Percentiles rank a stretch among this genome's conserved stretches.
These are phyloP conservation scores for Bipolaris victoriae DNA, from an alignment of 2,329 filamentous ascomycete species.

Conservation along the genomic window DNA sequence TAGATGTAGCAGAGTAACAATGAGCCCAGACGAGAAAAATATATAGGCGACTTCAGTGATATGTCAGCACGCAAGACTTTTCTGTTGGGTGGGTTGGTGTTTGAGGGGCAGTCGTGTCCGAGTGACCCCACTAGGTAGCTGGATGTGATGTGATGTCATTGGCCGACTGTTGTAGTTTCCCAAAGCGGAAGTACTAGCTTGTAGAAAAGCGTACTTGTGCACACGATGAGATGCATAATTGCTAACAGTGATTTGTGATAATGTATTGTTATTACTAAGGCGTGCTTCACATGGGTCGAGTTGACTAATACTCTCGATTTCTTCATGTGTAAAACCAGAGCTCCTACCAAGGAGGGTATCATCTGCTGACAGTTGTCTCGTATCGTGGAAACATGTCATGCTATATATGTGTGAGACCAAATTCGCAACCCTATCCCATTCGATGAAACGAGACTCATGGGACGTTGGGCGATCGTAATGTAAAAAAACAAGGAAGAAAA, in stretches of 20 bases:
- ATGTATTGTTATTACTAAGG: slow-evolving; percentile 6
- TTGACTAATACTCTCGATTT: slow-evolving; percentile 6
- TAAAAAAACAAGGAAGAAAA: slow-evolving; percentile 22
- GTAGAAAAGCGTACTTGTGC: slow-evolving; percentile 5
- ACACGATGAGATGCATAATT: neutral
- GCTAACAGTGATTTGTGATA: neutral
- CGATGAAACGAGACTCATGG: slow-evolving; percentile 10
- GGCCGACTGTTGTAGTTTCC: slow-evolving; percentile 23
- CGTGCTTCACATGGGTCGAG: slow-evolving; percentile 6
- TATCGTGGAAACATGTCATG: slow-evolving; percentile 38
- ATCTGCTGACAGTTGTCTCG: slow-evolving; percentile 36
- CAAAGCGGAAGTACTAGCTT: slow-evolving; percentile 14
- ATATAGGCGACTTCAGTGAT: neutral
- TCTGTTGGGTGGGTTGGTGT: slow-evolving; percentile 9
- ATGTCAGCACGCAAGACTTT: slow-evolving; percentile 5
- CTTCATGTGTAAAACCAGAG: slow-evolving; percentile 26
- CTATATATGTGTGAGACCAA: slow-evolving; percentile 29
- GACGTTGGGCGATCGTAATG: slow-evolving; percentile 12
- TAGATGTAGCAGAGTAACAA: neutral
- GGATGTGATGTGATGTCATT: slow-evolving; percentile 23
- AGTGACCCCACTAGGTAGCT: slow-evolving; percentile 20
- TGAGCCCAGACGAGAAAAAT: neutral
- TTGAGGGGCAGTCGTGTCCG: slow-evolving; percentile 15
- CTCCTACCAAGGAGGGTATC: slow-evolving; percentile 45
- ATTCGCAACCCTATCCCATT: slow-evolving; percentile 5